Evolutionary conservation across 331 rosid species (phyloP), one percentile per base, ranked within the genome.

Genomic region (Phaseolus coccineus): DNA sequence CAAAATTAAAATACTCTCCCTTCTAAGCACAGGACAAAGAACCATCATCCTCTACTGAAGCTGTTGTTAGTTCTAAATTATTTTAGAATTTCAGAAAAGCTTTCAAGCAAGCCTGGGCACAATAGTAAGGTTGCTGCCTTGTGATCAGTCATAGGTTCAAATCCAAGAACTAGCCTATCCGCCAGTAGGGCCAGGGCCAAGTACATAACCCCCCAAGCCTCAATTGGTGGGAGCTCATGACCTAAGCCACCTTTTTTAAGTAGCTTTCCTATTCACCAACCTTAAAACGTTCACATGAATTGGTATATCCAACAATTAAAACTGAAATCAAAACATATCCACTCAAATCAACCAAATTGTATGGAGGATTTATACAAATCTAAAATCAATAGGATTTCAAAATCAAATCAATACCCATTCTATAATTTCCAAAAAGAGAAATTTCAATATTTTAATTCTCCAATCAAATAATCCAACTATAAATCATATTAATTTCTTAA

Each of bases 1-100:
- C 75, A 73, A 13, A 16, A 67, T 68, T 68, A 81, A 76, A 66
- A 81, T 67, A 33, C 28, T 65, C 69, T 72, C 71, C 69, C 25
- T 22, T 24, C 46, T 80, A 44, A 10, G 58, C 52, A 65, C 59
- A 65, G 14, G 48, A 22, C 31, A 5, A 15, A 4, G 65, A 33
- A 59, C 46, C n/a, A 39, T 56, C 46, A 74, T 74, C 62, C 15
- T 80, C 71, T 27, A 6, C 52, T 53, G 56, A 67, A 22, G 11
- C 46, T 47, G 9, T 33, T 44, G 57, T 67, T 74, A 66, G 56
- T 46, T 52, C 63, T 70, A 37, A 50, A 61, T 35, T 2, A 51
- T 31, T 33, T 73, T 53, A 14, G 25, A 67, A 35, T 46, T 74
- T 74, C 31, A 57, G 13, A 74, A 44, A 56, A 44, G 56, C 62